Evolutionary conservation across 2,329 filamentous ascomycete genomes (phyloP), one percentile per base, ranked within the genome.

Genomic region (Emmonsiellopsis sp.): DNA sequence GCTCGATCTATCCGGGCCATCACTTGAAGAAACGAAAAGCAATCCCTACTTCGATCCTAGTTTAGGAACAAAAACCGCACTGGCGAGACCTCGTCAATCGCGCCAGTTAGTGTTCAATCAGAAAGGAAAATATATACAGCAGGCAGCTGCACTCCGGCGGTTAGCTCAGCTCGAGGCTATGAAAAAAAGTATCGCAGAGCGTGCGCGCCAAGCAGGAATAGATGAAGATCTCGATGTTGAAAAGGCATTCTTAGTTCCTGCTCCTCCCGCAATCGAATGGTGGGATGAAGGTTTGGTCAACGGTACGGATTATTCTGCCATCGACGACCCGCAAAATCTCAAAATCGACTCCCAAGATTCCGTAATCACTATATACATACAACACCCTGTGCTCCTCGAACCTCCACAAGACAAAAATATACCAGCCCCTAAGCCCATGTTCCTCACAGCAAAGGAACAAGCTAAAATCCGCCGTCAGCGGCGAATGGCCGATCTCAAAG

Each of bases 101-200:
- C 84, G 88, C 55, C 84, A 88, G 59, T 78, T 98, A 15, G 75
- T 89, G 10, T 97, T 98, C 76, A 95, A 96, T 63, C 85, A 91
- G 62, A 94, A 95, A 69, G 93, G 93, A 51, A 97, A 97, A 78
- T 97, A 95, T 65, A 95, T 97, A 56, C 86, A 90, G 59, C 92
- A 97, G 71, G 93, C 88, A 7, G 92, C 89, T 67, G 91, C 91
- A 54, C 75, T 96, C 51, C 85, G 93, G 57, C 82, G 89, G 56
- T 91, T 96, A 71, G 89, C 86, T 42, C 86, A 87, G 50, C 77
- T 98, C 31, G 94, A 98, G 75, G 86, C 86, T 57, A 92, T 98
- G 84, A 97, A 97, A 72, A 91, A 86, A 75, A 82, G 87, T 53
- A 94, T 98, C 61, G 92, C 92, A 1, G 87, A 86, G 61, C 85